These are phyloP conservation scores for Starmerella vitae DNA, from an alignment of 805 yeast species.

Conservation along the genomic window DNA sequence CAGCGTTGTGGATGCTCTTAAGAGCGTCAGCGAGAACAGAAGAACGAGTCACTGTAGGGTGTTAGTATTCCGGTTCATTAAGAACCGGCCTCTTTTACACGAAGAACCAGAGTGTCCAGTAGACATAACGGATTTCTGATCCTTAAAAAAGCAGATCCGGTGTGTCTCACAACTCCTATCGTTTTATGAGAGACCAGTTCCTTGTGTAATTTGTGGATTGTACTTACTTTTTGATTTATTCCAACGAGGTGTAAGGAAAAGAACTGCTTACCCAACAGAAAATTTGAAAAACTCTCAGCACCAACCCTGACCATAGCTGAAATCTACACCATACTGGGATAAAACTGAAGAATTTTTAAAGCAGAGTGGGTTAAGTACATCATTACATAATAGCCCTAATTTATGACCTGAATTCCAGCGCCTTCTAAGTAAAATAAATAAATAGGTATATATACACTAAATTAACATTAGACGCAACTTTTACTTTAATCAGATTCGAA, in stretches of 20 bases:
- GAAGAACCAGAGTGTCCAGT: conserved; percentile 24
- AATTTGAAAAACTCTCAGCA: not conserved
- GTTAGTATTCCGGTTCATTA: conserved; percentile 20
- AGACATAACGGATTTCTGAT: conserved; percentile 18
- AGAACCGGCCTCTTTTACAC: conserved; percentile 14
- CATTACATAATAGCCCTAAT: not conserved
- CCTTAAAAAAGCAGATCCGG: conserved; percentile 20
- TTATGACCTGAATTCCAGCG: too few species aligned
- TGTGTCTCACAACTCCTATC: conserved; percentile 23
- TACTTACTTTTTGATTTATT: conserved; percentile 22
- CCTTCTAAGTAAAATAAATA: not conserved
- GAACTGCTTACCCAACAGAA: not conserved
- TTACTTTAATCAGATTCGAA: too few species aligned
- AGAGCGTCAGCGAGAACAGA: conserved; percentile 98
- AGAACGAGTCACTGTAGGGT: conserved; percentile 78
- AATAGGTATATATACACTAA: conserved; percentile 1
- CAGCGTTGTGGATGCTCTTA: conserved; percentile 97
- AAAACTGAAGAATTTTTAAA: too few species aligned
- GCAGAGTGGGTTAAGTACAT: not conserved
- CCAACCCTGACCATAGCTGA: too few species aligned
- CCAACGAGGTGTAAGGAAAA: not conserved
- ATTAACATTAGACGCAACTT: not conserved
- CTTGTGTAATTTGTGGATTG: conserved; percentile 1
- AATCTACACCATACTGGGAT: too few species aligned
- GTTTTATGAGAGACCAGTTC: conserved; percentile 25